Evolutionary conservation across 2,329 filamentous ascomycete species (phyloP).

Genomic region (Colletotrichum navitas): DNA sequence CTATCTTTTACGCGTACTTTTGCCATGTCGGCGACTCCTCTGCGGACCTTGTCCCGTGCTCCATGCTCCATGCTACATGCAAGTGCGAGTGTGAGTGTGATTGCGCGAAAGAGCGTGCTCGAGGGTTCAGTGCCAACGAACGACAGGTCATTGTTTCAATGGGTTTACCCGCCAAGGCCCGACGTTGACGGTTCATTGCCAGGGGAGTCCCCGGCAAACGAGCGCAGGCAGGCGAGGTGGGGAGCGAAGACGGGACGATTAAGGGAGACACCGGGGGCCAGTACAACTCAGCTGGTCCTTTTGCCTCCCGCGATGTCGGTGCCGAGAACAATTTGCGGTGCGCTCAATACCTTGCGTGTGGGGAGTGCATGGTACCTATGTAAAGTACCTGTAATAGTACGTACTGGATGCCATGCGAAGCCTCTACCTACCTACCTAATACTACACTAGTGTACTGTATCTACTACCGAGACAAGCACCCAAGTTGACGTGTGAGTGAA

Average conservation of each 20-base stretch:
- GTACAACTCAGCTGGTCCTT: background rate
- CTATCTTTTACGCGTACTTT: background rate
- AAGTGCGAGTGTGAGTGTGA: conserved; percentile 12
- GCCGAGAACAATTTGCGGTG: conserved; percentile 12
- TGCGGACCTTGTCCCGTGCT: conserved; percentile 22
- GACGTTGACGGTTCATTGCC: conserved; percentile 3
- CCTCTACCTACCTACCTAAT: background rate
- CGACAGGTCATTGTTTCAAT: conserved; percentile 37
- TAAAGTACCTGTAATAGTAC: background rate
- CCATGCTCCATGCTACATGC: background rate
- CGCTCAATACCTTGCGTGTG: background rate
- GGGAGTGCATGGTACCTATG: background rate
- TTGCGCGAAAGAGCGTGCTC: conserved; percentile 12
- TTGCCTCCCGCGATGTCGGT: conserved; percentile 15
- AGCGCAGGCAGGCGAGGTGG: background rate
- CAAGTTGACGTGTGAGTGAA: conserved; percentile 22
- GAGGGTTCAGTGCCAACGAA: conserved; percentile 24
- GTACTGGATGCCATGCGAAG: conserved; percentile 15
- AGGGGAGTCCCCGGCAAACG: conserved; percentile 17
- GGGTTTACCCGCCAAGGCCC: conserved; percentile 35
- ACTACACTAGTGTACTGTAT: too few relatives aligned
- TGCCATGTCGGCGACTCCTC: conserved; percentile 34
- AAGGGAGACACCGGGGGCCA: background rate
- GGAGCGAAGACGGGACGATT: conserved; percentile 37
- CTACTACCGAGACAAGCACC: conserved; percentile 31